Percentiles rank a stretch among this genome's conserved stretches.
These are phyloP conservation scores for Gracilariopsis chorda DNA, from an alignment of 23 red algal species.

Conservation along the genomic window DNA sequence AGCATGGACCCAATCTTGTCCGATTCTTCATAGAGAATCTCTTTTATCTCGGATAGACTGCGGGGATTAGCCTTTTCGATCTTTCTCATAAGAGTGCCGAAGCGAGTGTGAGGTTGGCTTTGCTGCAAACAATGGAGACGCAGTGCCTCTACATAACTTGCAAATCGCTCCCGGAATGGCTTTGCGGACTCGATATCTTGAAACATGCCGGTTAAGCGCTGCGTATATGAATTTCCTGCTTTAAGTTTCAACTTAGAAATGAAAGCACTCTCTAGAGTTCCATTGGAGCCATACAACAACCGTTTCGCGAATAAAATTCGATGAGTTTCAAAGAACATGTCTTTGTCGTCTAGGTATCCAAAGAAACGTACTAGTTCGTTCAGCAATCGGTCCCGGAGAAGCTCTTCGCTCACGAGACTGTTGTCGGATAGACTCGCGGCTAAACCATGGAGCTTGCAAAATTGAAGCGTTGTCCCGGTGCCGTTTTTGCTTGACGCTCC, in stretches of 20 bases:
- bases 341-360: conserved; percentile 84
- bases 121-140: not conserved
- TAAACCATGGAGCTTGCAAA: not conserved
- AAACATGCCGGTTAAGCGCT: conserved; percentile 81
- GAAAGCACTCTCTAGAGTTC: conserved; percentile 58
- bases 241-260: conserved; percentile 62
- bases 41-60: not conserved
- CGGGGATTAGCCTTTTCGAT: not conserved
- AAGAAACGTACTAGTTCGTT: conserved; percentile 58
- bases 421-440: not conserved
- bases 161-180: not conserved
- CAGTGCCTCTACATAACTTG: not conserved
- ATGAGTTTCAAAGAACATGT: conserved; percentile 85
- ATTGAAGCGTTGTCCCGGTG: not conserved
- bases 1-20: not conserved
- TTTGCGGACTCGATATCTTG: conserved; percentile 47
- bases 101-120: no score
- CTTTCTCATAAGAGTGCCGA: no score
- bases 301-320: conserved; percentile 74
- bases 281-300: conserved; percentile 52
- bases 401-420: not conserved
- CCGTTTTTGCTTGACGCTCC: not conserved
- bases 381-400: not conserved
- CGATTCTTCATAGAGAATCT: not conserved
- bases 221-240: conserved; percentile 68